Evolutionary conservation across 2,329 filamentous ascomycete species (phyloP).

Genomic region (Beauveria sp.): DNA sequence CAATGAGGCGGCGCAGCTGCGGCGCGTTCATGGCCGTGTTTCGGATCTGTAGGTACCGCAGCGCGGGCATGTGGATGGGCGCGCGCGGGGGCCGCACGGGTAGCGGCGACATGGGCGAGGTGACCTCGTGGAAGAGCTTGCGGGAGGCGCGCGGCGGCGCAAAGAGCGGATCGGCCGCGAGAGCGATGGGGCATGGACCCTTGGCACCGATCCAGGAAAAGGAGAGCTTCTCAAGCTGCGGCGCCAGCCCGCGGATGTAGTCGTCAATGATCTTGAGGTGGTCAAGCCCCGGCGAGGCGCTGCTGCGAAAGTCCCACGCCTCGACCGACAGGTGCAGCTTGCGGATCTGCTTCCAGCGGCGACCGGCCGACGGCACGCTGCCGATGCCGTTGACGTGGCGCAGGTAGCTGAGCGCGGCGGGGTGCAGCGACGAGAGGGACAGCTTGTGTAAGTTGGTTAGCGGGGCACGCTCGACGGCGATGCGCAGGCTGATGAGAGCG

Average conservation of each 20-base stretch:
- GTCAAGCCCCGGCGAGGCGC: slow-evolving; percentile 55
- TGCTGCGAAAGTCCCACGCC: slow-evolving; percentile 55
- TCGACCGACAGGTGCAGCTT: slow-evolving; percentile 67
- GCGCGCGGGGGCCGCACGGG: slow-evolving; percentile 43
- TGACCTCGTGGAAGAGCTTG: slow-evolving; percentile 59
- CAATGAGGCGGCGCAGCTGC: slow-evolving; percentile 64
- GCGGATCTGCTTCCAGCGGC: slow-evolving; percentile 70
- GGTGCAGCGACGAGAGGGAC: slow-evolving; percentile 66
- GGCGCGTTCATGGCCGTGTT: slow-evolving; percentile 65
- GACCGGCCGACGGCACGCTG: slow-evolving; percentile 60
- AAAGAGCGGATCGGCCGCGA: slow-evolving; percentile 64
- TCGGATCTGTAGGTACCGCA: slow-evolving; percentile 62
- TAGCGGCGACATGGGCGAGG: slow-evolving; percentile 55
- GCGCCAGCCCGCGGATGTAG: slow-evolving; percentile 65
- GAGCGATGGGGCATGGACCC: slow-evolving; percentile 65
- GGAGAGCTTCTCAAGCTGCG: slow-evolving; percentile 58
- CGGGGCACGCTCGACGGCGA: slow-evolving; percentile 68
- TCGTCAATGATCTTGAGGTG: slow-evolving; percentile 74
- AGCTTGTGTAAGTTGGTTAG: slow-evolving; percentile 60
- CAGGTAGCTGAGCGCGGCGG: slow-evolving; percentile 68
- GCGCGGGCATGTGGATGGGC: slow-evolving; percentile 56
- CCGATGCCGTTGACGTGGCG: slow-evolving; percentile 69
- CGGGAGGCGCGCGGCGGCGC: slow-evolving; percentile 42
- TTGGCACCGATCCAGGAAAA: slow-evolving; percentile 72
- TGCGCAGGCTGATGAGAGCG: slow-evolving; percentile 77